Percentiles rank a stretch among this genome's conserved stretches.
Conservation (phyloP, 495 filamentous ascomycete species). For the Jackrogersella multiformis region DNA sequence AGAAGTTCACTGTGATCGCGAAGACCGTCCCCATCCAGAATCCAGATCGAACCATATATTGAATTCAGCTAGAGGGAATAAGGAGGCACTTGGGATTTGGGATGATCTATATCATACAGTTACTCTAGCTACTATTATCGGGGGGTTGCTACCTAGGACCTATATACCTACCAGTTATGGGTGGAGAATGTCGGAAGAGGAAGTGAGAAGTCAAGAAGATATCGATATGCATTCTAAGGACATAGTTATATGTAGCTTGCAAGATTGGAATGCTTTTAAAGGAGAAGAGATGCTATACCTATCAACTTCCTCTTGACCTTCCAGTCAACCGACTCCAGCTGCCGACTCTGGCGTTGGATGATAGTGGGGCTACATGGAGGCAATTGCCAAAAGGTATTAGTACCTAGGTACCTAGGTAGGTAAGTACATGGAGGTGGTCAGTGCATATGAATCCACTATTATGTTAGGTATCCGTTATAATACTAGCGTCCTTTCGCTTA, state of each 20-base stretch:
- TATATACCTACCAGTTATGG: neutral
- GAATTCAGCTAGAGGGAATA: neutral
- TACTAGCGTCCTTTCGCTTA: constrained; percentile 44
- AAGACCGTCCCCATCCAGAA: constrained; percentile 40
- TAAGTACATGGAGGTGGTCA: neutral
- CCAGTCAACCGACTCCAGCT: too few species aligned
- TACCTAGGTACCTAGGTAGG: neutral
- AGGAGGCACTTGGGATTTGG: neutral
- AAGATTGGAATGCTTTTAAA: neutral
- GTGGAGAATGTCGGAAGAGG: neutral
- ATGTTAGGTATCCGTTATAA: neutral
- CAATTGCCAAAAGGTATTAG: too few species aligned
- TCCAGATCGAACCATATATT: neutral
- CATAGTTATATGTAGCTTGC: neutral
- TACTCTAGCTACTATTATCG: neutral
- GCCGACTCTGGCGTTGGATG: too few species aligned
- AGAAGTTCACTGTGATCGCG: constrained; percentile 46
- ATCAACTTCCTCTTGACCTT: neutral
- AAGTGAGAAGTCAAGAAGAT: neutral
- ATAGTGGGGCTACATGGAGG: neutral
- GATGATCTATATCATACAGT: neutral
- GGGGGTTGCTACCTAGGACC: too few species aligned
- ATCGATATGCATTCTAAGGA: neutral
- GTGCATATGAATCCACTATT: neutral
- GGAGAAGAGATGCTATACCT: neutral